phyloP scores from a whole-genome alignment of 2,329 filamentous ascomycete species.

The Alternaria ventricosa region DNA sequence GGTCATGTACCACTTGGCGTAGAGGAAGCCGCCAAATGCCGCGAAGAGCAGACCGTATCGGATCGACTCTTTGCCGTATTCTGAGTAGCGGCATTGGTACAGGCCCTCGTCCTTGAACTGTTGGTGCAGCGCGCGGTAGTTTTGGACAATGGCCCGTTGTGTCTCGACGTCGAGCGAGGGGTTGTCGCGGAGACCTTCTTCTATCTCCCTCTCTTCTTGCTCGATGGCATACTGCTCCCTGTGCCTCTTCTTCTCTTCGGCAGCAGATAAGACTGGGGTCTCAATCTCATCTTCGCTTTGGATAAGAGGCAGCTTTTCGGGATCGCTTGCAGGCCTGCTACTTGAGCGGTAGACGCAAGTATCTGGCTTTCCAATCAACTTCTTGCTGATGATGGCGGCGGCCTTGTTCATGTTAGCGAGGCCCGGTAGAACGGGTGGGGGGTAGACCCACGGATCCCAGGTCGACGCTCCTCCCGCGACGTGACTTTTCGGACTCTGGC shows the following conservation, averaged over 20 bases:
- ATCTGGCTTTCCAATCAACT: conserved; percentile 25
- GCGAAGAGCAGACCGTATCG: conserved; percentile 62
- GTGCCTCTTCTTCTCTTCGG: conserved; percentile 25
- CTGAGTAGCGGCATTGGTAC: conserved; percentile 65
- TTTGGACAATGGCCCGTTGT: conserved; percentile 61
- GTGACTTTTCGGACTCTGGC: conserved; percentile 14
- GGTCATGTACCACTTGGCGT: conserved; percentile 62
- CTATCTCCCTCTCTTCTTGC: conserved; percentile 47
- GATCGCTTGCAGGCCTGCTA: conserved; percentile 18
- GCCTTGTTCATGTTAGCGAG: conserved; percentile 33
- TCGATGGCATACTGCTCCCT: conserved; percentile 43
- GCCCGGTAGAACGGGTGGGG: conserved; percentile 1
- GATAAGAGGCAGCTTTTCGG: conserved; percentile 32
- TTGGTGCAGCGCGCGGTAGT: conserved; percentile 65
- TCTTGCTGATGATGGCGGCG: conserved; percentile 35
- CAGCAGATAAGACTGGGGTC: conserved; percentile 1
- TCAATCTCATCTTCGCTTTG: conserved; percentile 12
- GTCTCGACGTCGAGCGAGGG: conserved; percentile 62
- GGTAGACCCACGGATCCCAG: conserved; percentile 35
- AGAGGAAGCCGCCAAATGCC: conserved; percentile 56
- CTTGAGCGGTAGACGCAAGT: conserved; percentile 30
- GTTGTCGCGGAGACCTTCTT: conserved; percentile 42
- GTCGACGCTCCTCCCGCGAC: conserved; percentile 33
- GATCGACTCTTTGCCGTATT: conserved; percentile 65
- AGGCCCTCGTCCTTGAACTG: conserved; percentile 62